Evolutionary conservation across 164 flowering plant genomes (phyloP), one percentile per base, ranked within the genome.

Genomic region (Malania oleifera): DNA sequence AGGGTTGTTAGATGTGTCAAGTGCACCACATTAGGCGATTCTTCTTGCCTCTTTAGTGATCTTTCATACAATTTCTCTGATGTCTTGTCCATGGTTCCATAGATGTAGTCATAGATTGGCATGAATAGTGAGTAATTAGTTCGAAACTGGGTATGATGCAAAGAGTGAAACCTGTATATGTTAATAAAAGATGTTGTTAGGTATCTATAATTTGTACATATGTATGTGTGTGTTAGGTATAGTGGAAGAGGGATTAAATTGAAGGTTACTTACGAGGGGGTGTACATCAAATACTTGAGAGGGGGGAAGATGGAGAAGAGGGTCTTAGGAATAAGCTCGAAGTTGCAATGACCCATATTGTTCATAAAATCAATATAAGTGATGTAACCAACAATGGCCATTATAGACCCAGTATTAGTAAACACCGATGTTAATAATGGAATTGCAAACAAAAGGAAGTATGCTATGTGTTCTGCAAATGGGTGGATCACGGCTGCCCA

Each of bases 1-100:
- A 82, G 76, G 0, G 82, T 84, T 0, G 93, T 86, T 12, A 83
- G 76, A 60, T 89, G 93, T 0, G 86, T 89, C 22, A 89, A 62
- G 57, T 86, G 81, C 37, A 89, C 86, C 11, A 81, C 89, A 49
- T 86, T 73, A 1, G 80, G 75, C 12, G 52, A 24, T 13, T 84
- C 83, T 29, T 65, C 77, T 37, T 28, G 38, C 37, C 79, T 78
- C 5, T 57, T 46, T 0, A 77, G 79, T 20, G 83, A 66, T 0
- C 59, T 62, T 46, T 78, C 77, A 12, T 86, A 75, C 13, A 81
- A 5, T 10, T 70, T 25, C 24, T 82, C 87, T 0, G 91, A 18
- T 3, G 87, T 59, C 17, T 60, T 68, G 73, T 89, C 93, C 71
- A 68, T 28, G 0, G 96, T 89, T 0, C 77, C 82, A 24, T 75